Base-by-base conservation (phyloP, 768 basidiomycete species). In the Artomyces pyxidatus region DNA sequence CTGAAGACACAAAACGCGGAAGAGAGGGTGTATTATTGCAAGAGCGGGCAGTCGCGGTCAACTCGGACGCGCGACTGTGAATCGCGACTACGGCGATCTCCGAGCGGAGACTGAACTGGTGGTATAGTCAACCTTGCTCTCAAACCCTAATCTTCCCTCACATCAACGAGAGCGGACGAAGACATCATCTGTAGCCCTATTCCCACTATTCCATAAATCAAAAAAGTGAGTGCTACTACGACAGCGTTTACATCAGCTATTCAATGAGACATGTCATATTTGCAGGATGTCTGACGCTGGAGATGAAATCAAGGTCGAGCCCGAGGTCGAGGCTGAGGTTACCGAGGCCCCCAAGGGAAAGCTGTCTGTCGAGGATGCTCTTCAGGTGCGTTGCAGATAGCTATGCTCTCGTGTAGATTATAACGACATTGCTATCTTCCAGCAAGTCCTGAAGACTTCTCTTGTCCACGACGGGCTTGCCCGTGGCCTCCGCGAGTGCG, bases 361-460 rank as follows among this genome's bases (percentile, higher is more conserved):
- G 74, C 75, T 98, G 66, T 81, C 86, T 52, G 89, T 98, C 58
- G 95, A 99, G 76, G 93, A 96, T 45, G 88, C 88, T 59, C 87
- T 91, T 67, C 83, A 89, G 77, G 88, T 87, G 48, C 19, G 70
- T 59, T 56, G 4, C n/a, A 2, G 10, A 21, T 16, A 25, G 14
- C 14, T 35, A 8, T 23, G 6, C 10, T 38, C 19, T 37, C 14
- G 2, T n/a, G 25, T 28, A n/a, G n/a, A n/a, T n/a, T n/a, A n/a
- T n/a, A n/a, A n/a, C n/a, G n/a, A n/a, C n/a, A n/a, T n/a, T n/a
- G n/a, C 32, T 32, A 9, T 19, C 45, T 16, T 17, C 47, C 66
- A 97, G 88, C 87, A 95, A 88, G 95, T 99, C 57, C 76, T 99
- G 80, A 99, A 98, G 81, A 96, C 92, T 65, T 90, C 95, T 50